Conservation (phyloP, 1,139 yeast genomes). For the Hyphopichia wangnamkhiaoensis region DNA sequence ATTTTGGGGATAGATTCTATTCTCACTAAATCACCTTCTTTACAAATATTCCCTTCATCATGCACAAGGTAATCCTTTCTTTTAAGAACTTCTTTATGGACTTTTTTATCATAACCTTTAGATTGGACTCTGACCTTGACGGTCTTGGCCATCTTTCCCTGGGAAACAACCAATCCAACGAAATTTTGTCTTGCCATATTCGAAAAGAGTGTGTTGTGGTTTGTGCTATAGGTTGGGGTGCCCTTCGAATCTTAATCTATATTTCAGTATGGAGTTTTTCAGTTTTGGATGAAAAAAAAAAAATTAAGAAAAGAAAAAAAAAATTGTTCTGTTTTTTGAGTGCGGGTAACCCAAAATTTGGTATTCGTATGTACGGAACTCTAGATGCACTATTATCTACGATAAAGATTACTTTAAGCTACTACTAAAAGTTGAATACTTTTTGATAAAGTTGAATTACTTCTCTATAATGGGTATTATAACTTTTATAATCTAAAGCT, state of each 20-base stretch:
- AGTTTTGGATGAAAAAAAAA: too few species aligned
- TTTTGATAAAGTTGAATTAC: too few species aligned
- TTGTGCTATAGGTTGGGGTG: too few species aligned
- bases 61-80: slow-evolving; percentile 89
- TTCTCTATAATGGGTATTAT: too few species aligned
- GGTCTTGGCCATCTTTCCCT: slow-evolving; percentile 94
- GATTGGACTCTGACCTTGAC: slow-evolving; percentile 89
- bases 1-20: slow-evolving; percentile 88
- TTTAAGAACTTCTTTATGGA: slow-evolving; percentile 74
- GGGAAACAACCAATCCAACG: slow-evolving; percentile 89
- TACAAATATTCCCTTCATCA: slow-evolving; percentile 88
- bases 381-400: too few species aligned
- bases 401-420: too few species aligned
- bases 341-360: too few species aligned
- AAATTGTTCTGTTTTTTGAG: too few species aligned
- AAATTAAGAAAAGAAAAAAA: neutral
- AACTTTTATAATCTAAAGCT: slow-evolving; percentile 8
- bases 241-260: too few species aligned
- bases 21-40: slow-evolving; percentile 94
- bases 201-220: neutral
- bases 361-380: too few species aligned
- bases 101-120: slow-evolving; percentile 63
- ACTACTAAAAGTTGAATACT: too few species aligned
- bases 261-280: too few species aligned
- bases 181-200: slow-evolving; percentile 86